Evolutionary conservation across 495 filamentous ascomycete genomes (phyloP).

Genomic region (Astrothelium subdiscretum): DNA sequence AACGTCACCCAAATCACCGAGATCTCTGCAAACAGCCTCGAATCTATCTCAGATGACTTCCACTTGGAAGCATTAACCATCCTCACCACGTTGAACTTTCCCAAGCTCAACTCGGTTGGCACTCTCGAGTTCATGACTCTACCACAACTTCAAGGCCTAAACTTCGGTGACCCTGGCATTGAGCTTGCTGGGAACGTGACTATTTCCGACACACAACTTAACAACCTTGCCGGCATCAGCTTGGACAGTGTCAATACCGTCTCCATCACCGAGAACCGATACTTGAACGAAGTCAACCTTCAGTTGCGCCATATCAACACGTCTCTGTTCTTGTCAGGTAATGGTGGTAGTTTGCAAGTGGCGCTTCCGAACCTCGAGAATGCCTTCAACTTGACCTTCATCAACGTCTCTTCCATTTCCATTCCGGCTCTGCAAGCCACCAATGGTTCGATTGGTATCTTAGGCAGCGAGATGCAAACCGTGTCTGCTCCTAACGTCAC

Average conservation of each 20-base stretch:
- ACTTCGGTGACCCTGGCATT: constrained; percentile 42
- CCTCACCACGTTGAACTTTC: constrained; percentile 52
- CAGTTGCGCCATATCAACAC: constrained; percentile 57
- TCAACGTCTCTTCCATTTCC: constrained; percentile 62
- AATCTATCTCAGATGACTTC: constrained; percentile 51
- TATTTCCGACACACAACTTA: constrained; percentile 76
- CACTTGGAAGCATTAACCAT: constrained; percentile 50
- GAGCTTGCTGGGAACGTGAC: constrained; percentile 47
- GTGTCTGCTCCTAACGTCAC: constrained; percentile 75
- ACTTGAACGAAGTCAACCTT: constrained; percentile 32
- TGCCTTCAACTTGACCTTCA: constrained; percentile 77
- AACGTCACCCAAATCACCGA: constrained; percentile 48
- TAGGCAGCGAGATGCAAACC: constrained; percentile 58
- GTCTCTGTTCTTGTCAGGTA: constrained; percentile 49
- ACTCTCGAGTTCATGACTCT: constrained; percentile 60
- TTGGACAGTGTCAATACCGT: constrained; percentile 52
- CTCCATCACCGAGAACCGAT: constrained; percentile 28
- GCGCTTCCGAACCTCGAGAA: constrained; percentile 63
- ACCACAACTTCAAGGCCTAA: constrained; percentile 53
- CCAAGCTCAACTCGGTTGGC: constrained; percentile 49
- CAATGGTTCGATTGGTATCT: constrained; percentile 72
- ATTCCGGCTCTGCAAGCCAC: constrained; percentile 68
- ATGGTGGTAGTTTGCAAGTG: constrained; percentile 46
- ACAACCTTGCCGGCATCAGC: constrained; percentile 64
- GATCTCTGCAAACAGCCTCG: constrained; percentile 40